Evolutionary conservation across 768 basidiomycete species (phyloP), one percentile per base, ranked within the genome.

Genomic region (Podaxis rugospora): DNA sequence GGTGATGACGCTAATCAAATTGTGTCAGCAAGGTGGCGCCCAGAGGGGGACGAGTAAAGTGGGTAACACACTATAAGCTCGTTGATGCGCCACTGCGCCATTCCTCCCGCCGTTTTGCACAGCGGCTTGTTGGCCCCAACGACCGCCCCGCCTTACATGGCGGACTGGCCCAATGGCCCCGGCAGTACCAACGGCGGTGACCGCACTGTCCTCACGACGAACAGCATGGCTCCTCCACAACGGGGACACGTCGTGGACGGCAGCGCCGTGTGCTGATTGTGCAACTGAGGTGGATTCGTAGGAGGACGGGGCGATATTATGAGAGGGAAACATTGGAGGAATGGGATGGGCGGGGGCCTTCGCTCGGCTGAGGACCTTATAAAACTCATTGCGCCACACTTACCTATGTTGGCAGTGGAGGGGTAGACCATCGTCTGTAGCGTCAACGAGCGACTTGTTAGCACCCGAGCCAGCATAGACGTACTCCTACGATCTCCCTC

Each of bases 301-400:
- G 18, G 39, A 55, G 54, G 54, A 14, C 6, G 14, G 54, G 9
- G 37, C 36, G 5, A 28, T 21, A 32, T 9, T 53, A 10, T 14
- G 16, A 3, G 51, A 23, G 25, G 51, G n/a, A 42, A 21, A 13
- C 16, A 27, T 55, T 25, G 37, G 54, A 2, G 39, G 39, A 25
- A 7, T 32, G 25, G n/a, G 13, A 4, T 36, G 39, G 39, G 36
- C 18, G 13, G 53, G 53, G 37, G 5, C 16, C 37, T 42, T 54
- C 32, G 36, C 53, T 14, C 36, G 53, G 28, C 10, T 27, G 5
- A n/a, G 11, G 18, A 6, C 36, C 37, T 39, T 54, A 54, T 54
- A 54, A 54, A n/a, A 54, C 25, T 9, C 4, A 37, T 27, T 42
- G 54, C 54, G 54, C 54, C 54, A 55, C 54, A 55, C 18, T 55